Evolutionary conservation across 305 asterid species (phyloP).

Genomic region (Fraxinus paxiana): DNA sequence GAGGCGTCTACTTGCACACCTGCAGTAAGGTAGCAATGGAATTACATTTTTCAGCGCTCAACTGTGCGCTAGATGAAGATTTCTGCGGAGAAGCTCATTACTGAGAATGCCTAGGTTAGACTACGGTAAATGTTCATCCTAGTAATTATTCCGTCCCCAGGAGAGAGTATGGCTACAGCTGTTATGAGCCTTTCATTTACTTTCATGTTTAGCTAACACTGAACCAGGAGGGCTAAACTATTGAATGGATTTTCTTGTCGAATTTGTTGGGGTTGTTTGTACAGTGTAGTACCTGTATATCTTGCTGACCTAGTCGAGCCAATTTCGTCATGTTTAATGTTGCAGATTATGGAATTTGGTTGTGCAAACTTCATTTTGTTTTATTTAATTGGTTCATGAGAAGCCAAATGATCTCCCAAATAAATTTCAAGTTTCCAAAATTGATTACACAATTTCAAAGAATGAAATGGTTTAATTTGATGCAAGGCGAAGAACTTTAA

Average conservation of each 20-base stretch:
- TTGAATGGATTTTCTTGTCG: background rate
- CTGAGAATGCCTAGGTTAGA: background rate
- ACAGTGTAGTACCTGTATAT: background rate
- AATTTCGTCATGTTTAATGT: background rate
- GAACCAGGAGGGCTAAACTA: background rate
- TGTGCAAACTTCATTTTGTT: background rate
- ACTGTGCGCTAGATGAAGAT: background rate
- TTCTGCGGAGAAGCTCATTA: background rate
- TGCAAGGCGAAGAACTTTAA: background rate
- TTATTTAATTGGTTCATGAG: background rate
- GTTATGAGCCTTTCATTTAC: background rate
- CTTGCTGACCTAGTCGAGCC: background rate
- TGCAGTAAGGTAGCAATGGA: background rate
- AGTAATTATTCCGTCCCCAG: background rate
- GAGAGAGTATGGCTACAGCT: background rate
- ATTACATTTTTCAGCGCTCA: background rate
- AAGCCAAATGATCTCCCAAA: background rate
- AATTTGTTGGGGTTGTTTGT: background rate
- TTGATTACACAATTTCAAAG: background rate
- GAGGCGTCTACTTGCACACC: constrained; percentile 1
- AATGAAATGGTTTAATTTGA: background rate
- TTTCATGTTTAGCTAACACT: background rate
- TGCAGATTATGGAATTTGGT: background rate
- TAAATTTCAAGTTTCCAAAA: background rate
- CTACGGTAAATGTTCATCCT: background rate